phyloP scores from a whole-genome alignment of 1,139 yeast species.

The Tardiomyces digboiensis region DNA sequence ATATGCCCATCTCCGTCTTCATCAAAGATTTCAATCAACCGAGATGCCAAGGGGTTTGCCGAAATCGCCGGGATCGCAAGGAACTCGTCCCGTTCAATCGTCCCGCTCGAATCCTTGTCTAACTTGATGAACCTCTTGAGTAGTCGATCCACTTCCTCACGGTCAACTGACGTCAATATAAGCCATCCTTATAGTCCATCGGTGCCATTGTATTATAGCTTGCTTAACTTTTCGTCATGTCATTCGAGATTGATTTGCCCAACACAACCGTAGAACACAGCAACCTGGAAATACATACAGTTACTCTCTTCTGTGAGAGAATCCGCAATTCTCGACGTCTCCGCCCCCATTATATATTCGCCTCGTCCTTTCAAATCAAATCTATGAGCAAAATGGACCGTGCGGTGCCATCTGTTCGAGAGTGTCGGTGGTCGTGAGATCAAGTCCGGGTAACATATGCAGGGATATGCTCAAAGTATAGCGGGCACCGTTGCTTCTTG shows the following conservation, averaged over 20 bases:
- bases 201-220: no score
- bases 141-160: slow-evolving; percentile 85
- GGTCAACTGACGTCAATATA: slow-evolving; percentile 21
- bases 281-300: background rate
- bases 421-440: no score
- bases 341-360: background rate
- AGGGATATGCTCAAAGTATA: no score
- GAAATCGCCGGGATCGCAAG: slow-evolving; percentile 89
- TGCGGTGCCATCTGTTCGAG: no score
- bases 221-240: no score
- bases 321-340: background rate
- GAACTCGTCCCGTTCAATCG: slow-evolving; percentile 86
- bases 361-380: no score
- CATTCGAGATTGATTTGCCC: no score
- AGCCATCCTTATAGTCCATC: background rate
- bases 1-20: slow-evolving; percentile 89
- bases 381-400: no score
- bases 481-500: no score
- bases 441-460: no score
- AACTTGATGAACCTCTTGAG: slow-evolving; percentile 91
- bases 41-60: slow-evolving; percentile 77
- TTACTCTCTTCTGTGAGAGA: background rate
- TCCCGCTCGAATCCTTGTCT: slow-evolving; percentile 88
- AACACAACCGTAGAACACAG: no score
- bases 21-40: slow-evolving; percentile 93